phyloP scores from a whole-genome alignment of 2,329 filamentous ascomycete species.

The Elsinoe fawcettii region DNA sequence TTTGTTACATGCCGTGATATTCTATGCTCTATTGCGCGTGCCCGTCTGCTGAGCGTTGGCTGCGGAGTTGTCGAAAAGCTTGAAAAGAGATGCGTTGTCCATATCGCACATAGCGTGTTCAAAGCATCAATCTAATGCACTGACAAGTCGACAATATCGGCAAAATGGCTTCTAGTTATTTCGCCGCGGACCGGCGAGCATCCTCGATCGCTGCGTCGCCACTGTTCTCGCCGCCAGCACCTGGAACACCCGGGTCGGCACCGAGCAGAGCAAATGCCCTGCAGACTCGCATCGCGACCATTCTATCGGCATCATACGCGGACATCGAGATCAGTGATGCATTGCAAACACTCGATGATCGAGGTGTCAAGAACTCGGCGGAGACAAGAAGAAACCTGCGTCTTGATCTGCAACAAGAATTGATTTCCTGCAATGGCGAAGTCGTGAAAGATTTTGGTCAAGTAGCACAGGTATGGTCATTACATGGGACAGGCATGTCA shows the following conservation, averaged over 20 bases:
- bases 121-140: too few species aligned
- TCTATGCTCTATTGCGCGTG: too few species aligned
- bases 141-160: not conserved
- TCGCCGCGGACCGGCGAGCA: not conserved
- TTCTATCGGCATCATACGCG: slow-evolving; percentile 86
- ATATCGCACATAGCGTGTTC: too few species aligned
- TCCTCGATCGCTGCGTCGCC: slow-evolving; percentile 6
- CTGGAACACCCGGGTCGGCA: slow-evolving; percentile 17
- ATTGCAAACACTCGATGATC: slow-evolving; percentile 66
- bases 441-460: slow-evolving; percentile 82
- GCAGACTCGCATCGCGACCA: slow-evolving; percentile 70
- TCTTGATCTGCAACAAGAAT: slow-evolving; percentile 79
- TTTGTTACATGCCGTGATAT: too few species aligned
- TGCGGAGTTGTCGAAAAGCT: too few species aligned
- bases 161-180: not conserved
- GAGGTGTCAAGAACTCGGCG: slow-evolving; percentile 63
- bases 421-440: slow-evolving; percentile 84
- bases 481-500: not conserved
- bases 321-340: slow-evolving; percentile 87
- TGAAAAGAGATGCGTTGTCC: too few species aligned
- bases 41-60: too few species aligned
- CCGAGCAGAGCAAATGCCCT: slow-evolving; percentile 54
- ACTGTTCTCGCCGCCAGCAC: slow-evolving; percentile 9
- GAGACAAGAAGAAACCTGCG: slow-evolving; percentile 72
- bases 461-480: slow-evolving; percentile 63